Evolutionary conservation across 225 moss, liverwort and hornwort species (phyloP).

Genomic region (Antitrichia curtipendula): DNA sequence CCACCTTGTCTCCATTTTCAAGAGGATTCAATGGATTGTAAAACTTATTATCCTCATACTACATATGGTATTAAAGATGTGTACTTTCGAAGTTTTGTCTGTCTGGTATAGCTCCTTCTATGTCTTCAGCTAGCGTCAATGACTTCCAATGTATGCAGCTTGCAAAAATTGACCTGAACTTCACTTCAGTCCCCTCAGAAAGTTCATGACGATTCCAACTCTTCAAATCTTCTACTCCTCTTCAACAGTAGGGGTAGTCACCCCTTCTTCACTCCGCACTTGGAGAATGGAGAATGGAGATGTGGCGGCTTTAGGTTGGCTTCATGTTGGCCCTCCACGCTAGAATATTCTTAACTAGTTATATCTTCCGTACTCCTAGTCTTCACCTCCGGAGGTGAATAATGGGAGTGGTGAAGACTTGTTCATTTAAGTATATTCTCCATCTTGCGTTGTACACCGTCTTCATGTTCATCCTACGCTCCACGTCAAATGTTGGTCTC

Average conservation of each 20-base stretch:
- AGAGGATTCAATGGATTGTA: background rate
- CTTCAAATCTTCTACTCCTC: background rate
- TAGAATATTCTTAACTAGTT: no score
- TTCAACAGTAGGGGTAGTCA: background rate
- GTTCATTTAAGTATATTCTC: no score
- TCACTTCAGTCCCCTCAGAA: background rate
- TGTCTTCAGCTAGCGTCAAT: background rate
- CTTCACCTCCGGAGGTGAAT: no score
- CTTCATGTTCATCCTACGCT: no score
- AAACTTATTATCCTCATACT: background rate
- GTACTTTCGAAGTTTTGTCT: background rate
- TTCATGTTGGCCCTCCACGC: no score
- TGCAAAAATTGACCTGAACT: background rate
- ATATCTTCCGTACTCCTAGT: no score
- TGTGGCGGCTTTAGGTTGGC: no score
- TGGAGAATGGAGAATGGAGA: no score
- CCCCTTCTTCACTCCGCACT: no score
- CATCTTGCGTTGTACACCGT: no score
- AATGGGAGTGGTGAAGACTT: no score
- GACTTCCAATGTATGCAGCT: background rate
- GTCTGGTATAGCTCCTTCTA: background rate
- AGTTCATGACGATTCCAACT: background rate
- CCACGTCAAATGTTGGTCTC: no score
- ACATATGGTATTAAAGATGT: background rate
- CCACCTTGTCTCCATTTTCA: background rate